Evolutionary conservation across 1,284 basidiomycete genomes (phyloP), one percentile per base, ranked within the genome.

Genomic region (Apiotrichum laibachii): DNA sequence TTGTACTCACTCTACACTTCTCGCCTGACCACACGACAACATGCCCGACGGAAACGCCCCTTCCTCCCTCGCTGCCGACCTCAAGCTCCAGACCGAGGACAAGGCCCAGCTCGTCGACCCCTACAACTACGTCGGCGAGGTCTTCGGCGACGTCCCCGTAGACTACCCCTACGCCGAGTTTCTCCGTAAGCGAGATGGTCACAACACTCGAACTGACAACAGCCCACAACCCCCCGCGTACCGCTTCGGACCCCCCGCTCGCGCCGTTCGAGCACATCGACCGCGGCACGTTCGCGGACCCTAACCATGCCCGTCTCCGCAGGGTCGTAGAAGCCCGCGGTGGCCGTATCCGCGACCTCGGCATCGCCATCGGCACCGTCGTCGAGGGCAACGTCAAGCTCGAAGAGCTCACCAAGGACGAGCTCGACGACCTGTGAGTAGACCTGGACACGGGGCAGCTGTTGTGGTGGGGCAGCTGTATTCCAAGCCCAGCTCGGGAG

Each of bases 211-310:
- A 35, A 34, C 43, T 47, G 16, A 40, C 46, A 22, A 1, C 58
- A 73, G 72, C 72, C 1, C 59, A 68, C 62, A 75, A 75, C 61
- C 72, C 73, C 16, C 47, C 49, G 10, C 64, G 73, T 26, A 65
- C 64, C 2, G 56, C 66, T 16, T 66, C 71, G 12, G 73, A 72
- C 49, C 73, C 73, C 9, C 60, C 69, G 26, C 67, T 75, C 5
- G 86, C 87, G 33, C 80, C 89, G 53, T 77, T 79, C 54, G 83
- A 86, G 58, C 69, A 86, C 19, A 81, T 78, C 33, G 88, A 91
- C 59, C 84, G 87, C 48, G 89, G 82, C 9, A 75, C 82, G 40
- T 75, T 71, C 53, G 81, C 80, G 26, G 76, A 80, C 63, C 70
- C 73, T 1, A 67, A 73, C 37, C 67, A 69, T 33, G 63, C 71